phyloP scores from a whole-genome alignment of 352 stramenopile species.

The Phytophthora sojae region DNA sequence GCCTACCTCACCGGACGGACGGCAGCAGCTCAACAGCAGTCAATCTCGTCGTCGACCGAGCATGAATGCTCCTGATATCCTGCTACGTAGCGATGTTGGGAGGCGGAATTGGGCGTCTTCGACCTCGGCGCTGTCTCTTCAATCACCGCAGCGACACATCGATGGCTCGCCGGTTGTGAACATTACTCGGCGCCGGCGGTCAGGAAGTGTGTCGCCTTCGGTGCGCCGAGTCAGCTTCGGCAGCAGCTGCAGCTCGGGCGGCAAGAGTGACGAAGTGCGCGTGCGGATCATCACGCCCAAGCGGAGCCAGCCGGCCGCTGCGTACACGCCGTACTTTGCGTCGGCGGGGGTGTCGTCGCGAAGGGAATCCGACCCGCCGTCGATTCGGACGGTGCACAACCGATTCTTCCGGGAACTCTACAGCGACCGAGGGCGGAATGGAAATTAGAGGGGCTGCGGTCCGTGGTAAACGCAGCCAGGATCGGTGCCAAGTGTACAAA shows the following conservation, averaged over 20 bases:
- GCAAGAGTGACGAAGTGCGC: slow-evolving; percentile 32
- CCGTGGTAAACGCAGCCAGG: neutral
- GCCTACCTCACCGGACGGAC: neutral
- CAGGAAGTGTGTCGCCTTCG: slow-evolving; percentile 25
- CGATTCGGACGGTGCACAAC: slow-evolving; percentile 33
- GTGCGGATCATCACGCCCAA: slow-evolving; percentile 35
- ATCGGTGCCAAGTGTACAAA: neutral
- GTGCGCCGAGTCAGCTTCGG: slow-evolving; percentile 31
- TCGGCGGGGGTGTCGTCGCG: slow-evolving; percentile 14
- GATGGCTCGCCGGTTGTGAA: slow-evolving; percentile 35
- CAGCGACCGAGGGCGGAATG: slow-evolving; percentile 1
- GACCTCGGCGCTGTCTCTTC: slow-evolving; percentile 50
- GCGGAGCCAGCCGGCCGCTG: slow-evolving; percentile 18
- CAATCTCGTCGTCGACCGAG: slow-evolving; percentile 22
- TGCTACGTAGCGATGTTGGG: slow-evolving; percentile 55
- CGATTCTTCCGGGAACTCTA: slow-evolving; percentile 52
- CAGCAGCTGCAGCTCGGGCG: slow-evolving; percentile 31
- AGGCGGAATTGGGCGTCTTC: slow-evolving; percentile 54
- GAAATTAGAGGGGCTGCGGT: neutral
- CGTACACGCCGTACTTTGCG: slow-evolving; percentile 38
- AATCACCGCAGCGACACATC: slow-evolving; percentile 40
- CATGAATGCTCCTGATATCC: slow-evolving; percentile 44
- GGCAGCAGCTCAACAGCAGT: neutral
- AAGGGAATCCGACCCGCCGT: slow-evolving; percentile 11
- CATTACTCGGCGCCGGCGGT: slow-evolving; percentile 20